A percentile compares a stretch with the other conserved stretches of the same genome.
phyloP scores from a whole-genome alignment of 495 filamentous ascomycete genomes.

The Talaromyces borbonicus region DNA sequence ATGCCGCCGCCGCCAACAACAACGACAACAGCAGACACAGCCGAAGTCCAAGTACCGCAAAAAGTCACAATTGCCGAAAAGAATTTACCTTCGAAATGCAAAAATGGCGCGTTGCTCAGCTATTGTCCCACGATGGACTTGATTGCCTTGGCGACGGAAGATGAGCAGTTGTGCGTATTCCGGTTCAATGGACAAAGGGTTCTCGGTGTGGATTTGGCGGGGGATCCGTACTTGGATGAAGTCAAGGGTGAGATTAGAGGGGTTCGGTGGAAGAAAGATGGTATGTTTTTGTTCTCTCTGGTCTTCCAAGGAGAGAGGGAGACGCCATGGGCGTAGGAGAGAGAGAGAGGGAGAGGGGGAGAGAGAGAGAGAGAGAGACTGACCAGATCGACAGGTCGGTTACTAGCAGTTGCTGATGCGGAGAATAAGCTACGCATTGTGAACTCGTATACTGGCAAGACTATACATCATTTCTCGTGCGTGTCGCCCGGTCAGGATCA shows the following conservation, averaged over 20 bases:
- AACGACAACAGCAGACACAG: too few relatives aligned
- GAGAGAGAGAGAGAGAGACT: too few relatives aligned
- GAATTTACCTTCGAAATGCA: slow-evolving; percentile 43
- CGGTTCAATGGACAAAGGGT: slow-evolving; percentile 60
- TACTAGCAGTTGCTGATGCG: slow-evolving; percentile 69
- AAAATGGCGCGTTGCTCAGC: slow-evolving; percentile 42
- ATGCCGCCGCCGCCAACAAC: background rate
- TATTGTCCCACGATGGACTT: slow-evolving; percentile 82
- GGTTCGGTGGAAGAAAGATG: slow-evolving; percentile 72
- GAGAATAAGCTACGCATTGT: slow-evolving; percentile 61
- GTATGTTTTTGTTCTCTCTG: slow-evolving; percentile 26
- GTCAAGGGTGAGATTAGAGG: slow-evolving; percentile 42
- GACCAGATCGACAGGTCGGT: slow-evolving; percentile 39
- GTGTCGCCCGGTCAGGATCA: slow-evolving; percentile 9
- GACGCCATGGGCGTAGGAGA: too few relatives aligned
- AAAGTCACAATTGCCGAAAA: slow-evolving; percentile 47
- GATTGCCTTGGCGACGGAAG: slow-evolving; percentile 56
- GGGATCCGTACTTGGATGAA: slow-evolving; percentile 39
- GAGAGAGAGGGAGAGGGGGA: too few relatives aligned
- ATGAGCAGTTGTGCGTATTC: slow-evolving; percentile 53
- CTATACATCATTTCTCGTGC: slow-evolving; percentile 48
- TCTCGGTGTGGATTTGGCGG: slow-evolving; percentile 45
- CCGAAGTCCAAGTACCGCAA: slow-evolving; percentile 13
- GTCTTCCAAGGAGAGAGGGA: too few relatives aligned
- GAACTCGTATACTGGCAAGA: slow-evolving; percentile 66